Evolutionary conservation across 2,329 filamentous ascomycete genomes (phyloP).

Genomic region (Curvularia hawaiiensis): DNA sequence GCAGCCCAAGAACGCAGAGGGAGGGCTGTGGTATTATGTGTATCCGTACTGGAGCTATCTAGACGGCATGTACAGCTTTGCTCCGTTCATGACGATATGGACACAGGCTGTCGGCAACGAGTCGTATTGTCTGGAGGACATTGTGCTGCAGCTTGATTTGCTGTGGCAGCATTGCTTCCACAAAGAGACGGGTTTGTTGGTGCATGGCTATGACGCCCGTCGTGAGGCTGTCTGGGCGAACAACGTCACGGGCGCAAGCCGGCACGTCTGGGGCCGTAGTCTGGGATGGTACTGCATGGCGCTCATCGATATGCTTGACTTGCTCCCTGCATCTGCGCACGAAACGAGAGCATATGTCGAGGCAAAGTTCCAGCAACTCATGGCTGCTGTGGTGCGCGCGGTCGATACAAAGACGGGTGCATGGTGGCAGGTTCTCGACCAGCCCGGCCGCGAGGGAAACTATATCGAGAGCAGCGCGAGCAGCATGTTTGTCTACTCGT

Average conservation of each 20-base stretch:
- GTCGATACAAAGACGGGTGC: slow-evolving; percentile 46
- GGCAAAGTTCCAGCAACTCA: slow-evolving; percentile 9
- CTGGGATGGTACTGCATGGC: slow-evolving; percentile 62
- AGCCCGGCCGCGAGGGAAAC: slow-evolving; percentile 56
- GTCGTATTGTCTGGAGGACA: slow-evolving; percentile 17
- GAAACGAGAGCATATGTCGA: slow-evolving; percentile 3
- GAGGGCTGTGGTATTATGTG: slow-evolving; percentile 45
- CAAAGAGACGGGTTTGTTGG: slow-evolving; percentile 51
- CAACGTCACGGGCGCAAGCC: slow-evolving; percentile 56
- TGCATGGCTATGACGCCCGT: slow-evolving; percentile 61
- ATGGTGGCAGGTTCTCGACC: slow-evolving; percentile 64
- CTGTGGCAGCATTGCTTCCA: slow-evolving; percentile 53
- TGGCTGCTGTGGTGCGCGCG: slow-evolving; percentile 46
- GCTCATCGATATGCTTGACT: slow-evolving; percentile 56
- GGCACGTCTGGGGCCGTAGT: slow-evolving; percentile 60
- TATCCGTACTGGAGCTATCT: slow-evolving; percentile 61
- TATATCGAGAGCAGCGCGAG: slow-evolving; percentile 65
- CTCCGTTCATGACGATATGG: slow-evolving; percentile 50
- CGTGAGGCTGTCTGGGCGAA: slow-evolving; percentile 59
- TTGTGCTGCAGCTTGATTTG: slow-evolving; percentile 40
- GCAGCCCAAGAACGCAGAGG: slow-evolving; percentile 37
- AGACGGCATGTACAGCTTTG: slow-evolving; percentile 59
- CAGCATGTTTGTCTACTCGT: slow-evolving; percentile 62
- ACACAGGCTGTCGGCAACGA: background rate
- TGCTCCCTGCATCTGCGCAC: slow-evolving; percentile 29